Base-by-base conservation (phyloP, 495 filamentous ascomycete species). In the Penicillium waksmanii region DNA sequence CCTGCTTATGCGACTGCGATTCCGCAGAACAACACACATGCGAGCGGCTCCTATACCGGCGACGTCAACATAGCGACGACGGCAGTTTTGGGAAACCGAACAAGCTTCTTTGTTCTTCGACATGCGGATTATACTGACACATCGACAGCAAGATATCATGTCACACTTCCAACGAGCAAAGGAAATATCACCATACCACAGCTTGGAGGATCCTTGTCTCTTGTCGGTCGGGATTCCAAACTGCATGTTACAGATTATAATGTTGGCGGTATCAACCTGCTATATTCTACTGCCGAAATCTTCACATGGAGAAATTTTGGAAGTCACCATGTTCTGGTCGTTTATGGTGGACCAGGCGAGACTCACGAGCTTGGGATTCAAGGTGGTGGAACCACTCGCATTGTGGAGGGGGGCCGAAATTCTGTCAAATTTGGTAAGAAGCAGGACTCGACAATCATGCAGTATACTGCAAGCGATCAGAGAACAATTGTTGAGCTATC, bases 261-360 rank as follows among this genome's bases (percentile, higher is more conserved):
- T 43, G 65, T 91, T 44, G 80, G 77, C 10, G 79, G 79, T 10
- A 72, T 74, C 3, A 84, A 73, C 8, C 57, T 92, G 25, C 69
- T 91, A 1, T 92, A 91, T 70, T 90, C 87, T 0, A 84, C 88
- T 3, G 87, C 85, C 0, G 89, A 93, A 49, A 78, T 90, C 23
- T 89, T 88, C 51, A 88, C 86, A 0, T 84, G 77, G 77, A 46
- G 75, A 80, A 54, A 80, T 76, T 21, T 66, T 73, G 2, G 82
- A 78, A 62, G 1, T 31, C 27, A 9, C 27, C 84, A 79, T 15
- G 72, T 88, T 1, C 67, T 90, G 2, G 64, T 92, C 18, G 60
- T 93, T 4, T 91, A 90, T 61, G 89, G 88, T 8, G 86, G 81
- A 5, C 68, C 79, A 2, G 79, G 76, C 8, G 88, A 92, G 63